Conservation (phyloP, 176 grass and related monocot genomes). For the Aegilops umbellulata region DNA sequence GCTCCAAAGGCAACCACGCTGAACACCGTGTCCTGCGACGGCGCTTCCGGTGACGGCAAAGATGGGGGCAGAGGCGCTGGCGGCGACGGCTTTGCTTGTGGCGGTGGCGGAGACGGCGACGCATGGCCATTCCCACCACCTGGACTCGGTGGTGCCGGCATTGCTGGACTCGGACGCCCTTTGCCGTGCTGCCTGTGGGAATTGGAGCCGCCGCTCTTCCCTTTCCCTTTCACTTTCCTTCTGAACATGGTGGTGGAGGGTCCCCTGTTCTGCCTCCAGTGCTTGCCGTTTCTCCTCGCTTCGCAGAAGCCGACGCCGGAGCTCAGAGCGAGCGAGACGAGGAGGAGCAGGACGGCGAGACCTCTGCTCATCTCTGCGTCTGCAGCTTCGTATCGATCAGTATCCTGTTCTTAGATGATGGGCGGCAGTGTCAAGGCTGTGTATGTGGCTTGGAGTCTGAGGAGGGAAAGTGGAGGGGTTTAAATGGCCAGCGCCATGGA, state of each 20-base stretch:
- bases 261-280: constrained; percentile 51
- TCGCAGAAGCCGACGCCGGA: constrained; percentile 38
- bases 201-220: constrained; percentile 32
- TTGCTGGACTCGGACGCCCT: constrained; percentile 23
- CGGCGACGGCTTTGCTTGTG: background rate
- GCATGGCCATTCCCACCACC: constrained; percentile 2
- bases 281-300: constrained; percentile 63
- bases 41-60: too few species aligned
- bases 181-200: constrained; percentile 32
- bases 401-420: constrained; percentile 22
- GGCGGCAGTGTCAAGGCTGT: background rate
- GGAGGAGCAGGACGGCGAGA: constrained; percentile 48
- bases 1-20: constrained; percentile 84
- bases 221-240: constrained; percentile 76
- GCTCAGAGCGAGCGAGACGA: constrained; percentile 42
- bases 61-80: background rate
- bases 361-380: constrained; percentile 51
- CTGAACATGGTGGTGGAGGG: constrained; percentile 39
- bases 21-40: constrained; percentile 24
- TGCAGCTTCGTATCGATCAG: constrained; percentile 21
- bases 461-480: constrained; percentile 32
- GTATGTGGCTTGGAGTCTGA: background rate
- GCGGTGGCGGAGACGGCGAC: background rate
- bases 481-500: constrained; percentile 53
- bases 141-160: constrained; percentile 35